A percentile compares a stretch with the other conserved stretches of the same genome.
Conservation (phyloP, 495 filamentous ascomycete genomes). For the Penicillium odoratum region DNA sequence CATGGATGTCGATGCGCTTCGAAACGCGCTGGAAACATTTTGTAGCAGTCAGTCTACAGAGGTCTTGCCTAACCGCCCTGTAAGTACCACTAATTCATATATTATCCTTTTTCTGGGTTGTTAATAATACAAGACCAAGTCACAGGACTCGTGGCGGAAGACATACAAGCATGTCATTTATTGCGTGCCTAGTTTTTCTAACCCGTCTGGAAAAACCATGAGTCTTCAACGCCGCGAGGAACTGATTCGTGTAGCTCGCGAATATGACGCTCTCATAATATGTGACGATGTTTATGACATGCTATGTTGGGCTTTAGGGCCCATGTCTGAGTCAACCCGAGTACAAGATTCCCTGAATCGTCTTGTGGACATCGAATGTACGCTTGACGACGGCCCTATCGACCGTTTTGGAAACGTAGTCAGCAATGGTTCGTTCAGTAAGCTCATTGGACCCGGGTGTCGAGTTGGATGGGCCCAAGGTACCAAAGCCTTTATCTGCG, state of each 20-base stretch:
- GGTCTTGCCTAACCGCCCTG: too few relatives aligned
- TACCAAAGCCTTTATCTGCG: constrained; percentile 54
- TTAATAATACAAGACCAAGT: too few relatives aligned
- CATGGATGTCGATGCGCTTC: constrained; percentile 48
- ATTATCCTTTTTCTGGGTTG: not conserved
- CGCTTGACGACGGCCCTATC: constrained; percentile 39
- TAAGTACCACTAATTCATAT: too few relatives aligned
- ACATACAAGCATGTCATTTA: constrained; percentile 74
- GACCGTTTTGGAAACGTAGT: constrained; percentile 62
- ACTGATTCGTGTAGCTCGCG: constrained; percentile 59
- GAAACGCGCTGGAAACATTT: constrained; percentile 32
- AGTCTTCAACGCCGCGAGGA: constrained; percentile 48
- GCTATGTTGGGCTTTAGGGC: constrained; percentile 52
- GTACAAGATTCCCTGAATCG: constrained; percentile 46
- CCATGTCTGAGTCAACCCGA: not conserved
- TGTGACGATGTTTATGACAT: constrained; percentile 80
- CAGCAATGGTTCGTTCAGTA: constrained; percentile 73
- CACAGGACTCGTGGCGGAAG: constrained; percentile 39
- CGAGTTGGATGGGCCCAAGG: constrained; percentile 73
- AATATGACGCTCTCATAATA: constrained; percentile 65
- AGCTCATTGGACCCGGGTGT: constrained; percentile 66
- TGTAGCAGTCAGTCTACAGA: too few relatives aligned
- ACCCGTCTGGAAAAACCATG: constrained; percentile 67
- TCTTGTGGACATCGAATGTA: constrained; percentile 63
- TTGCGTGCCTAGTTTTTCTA: constrained; percentile 65